A percentile compares a stretch with the other conserved stretches of the same genome.
Evolutionary conservation across 441 rosid species (phyloP).

Genomic region (California macrophylla): DNA sequence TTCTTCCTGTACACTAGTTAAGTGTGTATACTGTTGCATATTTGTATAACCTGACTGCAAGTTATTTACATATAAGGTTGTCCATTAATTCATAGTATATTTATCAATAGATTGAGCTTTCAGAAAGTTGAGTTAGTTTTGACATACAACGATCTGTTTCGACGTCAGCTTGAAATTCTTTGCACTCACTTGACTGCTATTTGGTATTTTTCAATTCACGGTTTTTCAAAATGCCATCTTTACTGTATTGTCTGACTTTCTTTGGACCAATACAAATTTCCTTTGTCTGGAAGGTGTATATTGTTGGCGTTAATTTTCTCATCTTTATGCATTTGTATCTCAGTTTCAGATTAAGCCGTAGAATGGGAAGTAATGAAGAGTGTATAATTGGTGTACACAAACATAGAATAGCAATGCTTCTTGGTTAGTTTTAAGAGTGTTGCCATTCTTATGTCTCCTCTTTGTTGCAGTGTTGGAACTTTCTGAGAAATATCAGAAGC

Average conservation of each 20-base stretch:
- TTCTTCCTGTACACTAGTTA: not conserved
- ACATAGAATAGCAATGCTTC: not conserved
- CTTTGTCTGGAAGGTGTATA: not conserved
- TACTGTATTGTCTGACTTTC: not conserved
- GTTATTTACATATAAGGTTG: not conserved
- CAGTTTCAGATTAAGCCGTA: not conserved
- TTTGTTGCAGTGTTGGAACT: slow-evolving; percentile 75
- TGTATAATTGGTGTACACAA: not conserved
- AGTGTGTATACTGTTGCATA: not conserved
- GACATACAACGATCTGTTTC: not conserved
- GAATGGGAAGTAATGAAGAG: not conserved
- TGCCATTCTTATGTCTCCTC: slow-evolving; percentile 12
- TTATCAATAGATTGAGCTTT: not conserved
- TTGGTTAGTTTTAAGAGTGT: not conserved
- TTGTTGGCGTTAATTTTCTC: not conserved
- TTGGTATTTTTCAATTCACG: not conserved
- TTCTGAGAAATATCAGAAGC: slow-evolving; percentile 84
- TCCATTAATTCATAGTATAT: not conserved
- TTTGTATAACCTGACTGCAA: not conserved
- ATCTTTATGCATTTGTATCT: not conserved
- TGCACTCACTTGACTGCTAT: not conserved
- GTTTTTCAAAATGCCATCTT: not conserved
- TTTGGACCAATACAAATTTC: not conserved
- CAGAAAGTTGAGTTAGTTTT: not conserved
- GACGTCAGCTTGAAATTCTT: not conserved